Base-by-base conservation (phyloP, 148 eudicot genomes). In the Rhododendron simsii region DNA sequence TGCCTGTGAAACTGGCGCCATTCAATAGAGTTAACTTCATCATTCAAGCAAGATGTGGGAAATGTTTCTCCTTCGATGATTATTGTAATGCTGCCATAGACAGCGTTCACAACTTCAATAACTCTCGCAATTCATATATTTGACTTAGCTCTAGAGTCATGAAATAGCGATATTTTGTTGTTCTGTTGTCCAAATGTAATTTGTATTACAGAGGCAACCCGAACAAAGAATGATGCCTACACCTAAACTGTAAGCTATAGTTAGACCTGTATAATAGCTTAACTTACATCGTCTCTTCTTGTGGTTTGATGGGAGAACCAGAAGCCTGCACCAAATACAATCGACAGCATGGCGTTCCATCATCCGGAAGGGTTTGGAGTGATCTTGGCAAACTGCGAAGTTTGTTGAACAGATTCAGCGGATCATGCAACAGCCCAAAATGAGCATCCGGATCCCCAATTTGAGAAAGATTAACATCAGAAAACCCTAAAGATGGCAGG, bases 401-500 rank as follows among this genome's bases (percentile, higher is more conserved):
- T 91, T 93, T 96, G 90, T 94, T 88, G 85, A 94, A 96, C 90
- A 95, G 82, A 88, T 94, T 96, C 80, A 87, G 82, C 33, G 99
- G 99, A 88, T 96, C 96, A 77, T 91, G 92, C 85, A 93, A 85
- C 63, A 95, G 89, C 51, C 98, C 98, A 76, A 95, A 96, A 87
- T 94, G 88, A 41, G 99, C 99, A 90, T 96, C 98, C 45, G 98
- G 94, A 53, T 96, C 99, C 5, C 99, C 98, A 81, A 96, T 92
- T 86, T 96, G 98, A 30, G 98, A 96, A 61, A 96, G 93, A 86
- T 88, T 92, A 48, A 95, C 98, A 88, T 95, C 93, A 28, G 98
- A 90, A 86, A 94, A 96, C 21, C 99, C 99, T 65, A 95, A 81
- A 57, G 98, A 91, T 83, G 98, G 98, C 65, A 96, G 90, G 75